phyloP scores from a whole-genome alignment of 306 rosid species.

The Lathyrus oleraceus region DNA sequence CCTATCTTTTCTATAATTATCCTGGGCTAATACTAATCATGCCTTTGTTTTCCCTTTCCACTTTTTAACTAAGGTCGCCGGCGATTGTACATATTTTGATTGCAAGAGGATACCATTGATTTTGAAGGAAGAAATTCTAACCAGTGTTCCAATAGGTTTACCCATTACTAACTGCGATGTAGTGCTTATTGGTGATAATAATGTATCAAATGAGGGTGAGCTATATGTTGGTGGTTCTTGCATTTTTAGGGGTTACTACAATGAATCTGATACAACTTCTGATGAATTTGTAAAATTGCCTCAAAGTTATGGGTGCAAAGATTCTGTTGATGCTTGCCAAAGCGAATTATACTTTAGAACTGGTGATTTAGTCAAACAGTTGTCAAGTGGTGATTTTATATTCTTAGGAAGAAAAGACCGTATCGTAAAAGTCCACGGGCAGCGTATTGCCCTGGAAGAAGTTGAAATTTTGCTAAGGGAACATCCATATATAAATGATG shows the following conservation, averaged over 20 bases:
- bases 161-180: conserved; percentile 80
- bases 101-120: conserved; percentile 80
- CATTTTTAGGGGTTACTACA: conserved; percentile 65
- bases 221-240: conserved; percentile 80
- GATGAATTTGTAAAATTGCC: conserved; percentile 47
- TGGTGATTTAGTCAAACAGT: conserved; percentile 71
- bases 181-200: conserved; percentile 55
- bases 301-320: conserved; percentile 31
- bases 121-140: conserved; percentile 58
- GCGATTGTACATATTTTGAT: conserved; percentile 95
- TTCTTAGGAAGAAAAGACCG: conserved; percentile 92
- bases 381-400: conserved; percentile 74
- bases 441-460: conserved; percentile 79
- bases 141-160: conserved; percentile 84
- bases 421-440: conserved; percentile 70
- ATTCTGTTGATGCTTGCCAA: conserved; percentile 37
- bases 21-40: conserved; percentile 24
- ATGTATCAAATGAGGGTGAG: conserved; percentile 64
- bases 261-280: conserved; percentile 44
- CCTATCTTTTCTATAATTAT: conserved; percentile 22
- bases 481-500: conserved; percentile 66
- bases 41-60: conserved; percentile 27
- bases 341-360: conserved; percentile 58
- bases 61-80: conserved; percentile 65
- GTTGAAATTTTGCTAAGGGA: conserved; percentile 66